Conservation (phyloP, 1,139 yeast species). For the Geotrichum carabidarum region DNA sequence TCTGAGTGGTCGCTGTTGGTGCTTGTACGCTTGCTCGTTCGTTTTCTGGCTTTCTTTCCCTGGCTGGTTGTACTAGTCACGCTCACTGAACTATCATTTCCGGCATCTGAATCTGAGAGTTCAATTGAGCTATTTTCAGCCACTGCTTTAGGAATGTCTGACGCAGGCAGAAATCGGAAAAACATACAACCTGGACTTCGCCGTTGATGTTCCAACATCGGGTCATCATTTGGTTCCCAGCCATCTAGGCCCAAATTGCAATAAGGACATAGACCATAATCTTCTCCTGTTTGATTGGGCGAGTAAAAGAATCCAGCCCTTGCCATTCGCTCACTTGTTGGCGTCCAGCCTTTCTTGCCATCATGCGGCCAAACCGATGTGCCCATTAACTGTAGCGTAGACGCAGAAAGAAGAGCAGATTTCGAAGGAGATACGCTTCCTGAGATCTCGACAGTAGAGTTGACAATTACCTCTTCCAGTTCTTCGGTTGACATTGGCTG, state of each 20-base stretch:
- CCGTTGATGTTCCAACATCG: conserved; percentile 41
- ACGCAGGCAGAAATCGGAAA: conserved; percentile 24
- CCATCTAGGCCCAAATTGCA: conserved; percentile 64
- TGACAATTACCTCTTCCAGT: conserved; percentile 7
- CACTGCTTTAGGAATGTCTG: background rate
- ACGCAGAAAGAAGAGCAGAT: background rate
- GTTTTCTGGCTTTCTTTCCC: conserved; percentile 6
- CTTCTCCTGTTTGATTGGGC: conserved; percentile 57
- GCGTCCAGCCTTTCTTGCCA: conserved; percentile 38
- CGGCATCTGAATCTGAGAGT: conserved; percentile 1
- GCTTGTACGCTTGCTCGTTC: conserved; percentile 2
- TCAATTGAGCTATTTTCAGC: background rate
- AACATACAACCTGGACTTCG: conserved; percentile 51
- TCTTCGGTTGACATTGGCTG: conserved; percentile 22
- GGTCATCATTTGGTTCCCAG: conserved; percentile 69
- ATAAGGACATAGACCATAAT: conserved; percentile 62
- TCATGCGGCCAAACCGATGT: conserved; percentile 52
- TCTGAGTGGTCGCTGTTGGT: conserved; percentile 7
- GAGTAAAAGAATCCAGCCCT: conserved; percentile 64
- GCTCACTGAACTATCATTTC: conserved; percentile 5
- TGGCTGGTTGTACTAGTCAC: conserved; percentile 3
- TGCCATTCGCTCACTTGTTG: conserved; percentile 49
- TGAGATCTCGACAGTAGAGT: background rate
- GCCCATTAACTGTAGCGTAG: conserved; percentile 7
- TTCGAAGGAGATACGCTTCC: background rate